Evolutionary conservation across 192 early-diverging fungal genomes (phyloP).

Genomic region (Gaertneriomyces sp.): DNA sequence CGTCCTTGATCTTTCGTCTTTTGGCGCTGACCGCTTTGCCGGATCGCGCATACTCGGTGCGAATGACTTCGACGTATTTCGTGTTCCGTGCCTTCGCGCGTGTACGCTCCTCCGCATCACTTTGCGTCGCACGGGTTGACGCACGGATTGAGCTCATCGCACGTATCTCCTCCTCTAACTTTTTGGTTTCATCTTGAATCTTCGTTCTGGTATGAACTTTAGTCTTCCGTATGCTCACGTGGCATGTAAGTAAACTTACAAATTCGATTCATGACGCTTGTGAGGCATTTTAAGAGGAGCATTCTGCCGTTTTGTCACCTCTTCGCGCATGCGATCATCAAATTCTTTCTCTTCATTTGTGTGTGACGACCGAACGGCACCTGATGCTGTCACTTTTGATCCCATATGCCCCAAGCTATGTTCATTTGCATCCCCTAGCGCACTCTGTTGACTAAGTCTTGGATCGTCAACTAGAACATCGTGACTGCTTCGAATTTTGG

Average conservation of each 20-base stretch:
- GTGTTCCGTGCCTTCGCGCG: constrained; percentile 11
- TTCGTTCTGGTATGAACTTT: neutral
- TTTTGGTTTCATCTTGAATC: constrained; percentile 56
- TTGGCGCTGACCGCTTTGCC: constrained; percentile 34
- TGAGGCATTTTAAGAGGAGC: too few species aligned
- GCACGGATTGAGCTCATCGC: constrained; percentile 42
- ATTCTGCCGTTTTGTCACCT: constrained; percentile 10
- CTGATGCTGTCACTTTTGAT: too few species aligned
- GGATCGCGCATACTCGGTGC: constrained; percentile 11
- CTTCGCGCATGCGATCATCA: constrained; percentile 46
- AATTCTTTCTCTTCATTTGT: constrained; percentile 34
- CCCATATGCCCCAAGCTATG: too few species aligned
- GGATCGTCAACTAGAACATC: constrained; percentile 60
- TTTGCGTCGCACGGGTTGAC: constrained; percentile 14
- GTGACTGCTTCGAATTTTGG: constrained; percentile 71
- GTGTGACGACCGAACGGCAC: too few species aligned
- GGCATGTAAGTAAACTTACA: neutral
- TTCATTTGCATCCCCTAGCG: too few species aligned
- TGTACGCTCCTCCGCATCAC: constrained; percentile 9
- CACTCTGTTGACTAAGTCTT: constrained; percentile 22
- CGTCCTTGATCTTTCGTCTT: constrained; percentile 21
- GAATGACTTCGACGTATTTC: constrained; percentile 15
- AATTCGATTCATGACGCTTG: neutral
- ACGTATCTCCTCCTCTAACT: constrained; percentile 64
- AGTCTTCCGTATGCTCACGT: too few species aligned